Conservation (phyloP, 257 asterid species). For the Avicennia marina region DNA sequence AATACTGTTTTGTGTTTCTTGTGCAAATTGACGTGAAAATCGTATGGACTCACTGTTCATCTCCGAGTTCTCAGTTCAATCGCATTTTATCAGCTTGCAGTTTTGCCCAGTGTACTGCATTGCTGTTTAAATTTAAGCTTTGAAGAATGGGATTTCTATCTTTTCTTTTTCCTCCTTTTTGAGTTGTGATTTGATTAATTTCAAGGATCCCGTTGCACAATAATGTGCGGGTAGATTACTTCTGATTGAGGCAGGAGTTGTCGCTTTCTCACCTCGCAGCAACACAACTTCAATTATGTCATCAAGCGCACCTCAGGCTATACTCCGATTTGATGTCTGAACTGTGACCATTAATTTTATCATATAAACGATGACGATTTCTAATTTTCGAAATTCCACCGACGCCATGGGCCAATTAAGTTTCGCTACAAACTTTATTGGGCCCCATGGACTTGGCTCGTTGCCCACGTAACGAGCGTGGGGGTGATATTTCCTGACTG, state of each 20-base stretch:
- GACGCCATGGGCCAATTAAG: too few species aligned
- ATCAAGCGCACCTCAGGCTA: not conserved
- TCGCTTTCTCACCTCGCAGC: not conserved
- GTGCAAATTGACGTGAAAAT: constrained; percentile 16
- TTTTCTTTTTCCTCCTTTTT: not conserved
- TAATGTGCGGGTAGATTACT: not conserved
- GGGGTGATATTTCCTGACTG: too few species aligned
- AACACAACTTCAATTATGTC: not conserved
- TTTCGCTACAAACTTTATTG: too few species aligned
- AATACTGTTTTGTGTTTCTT: constrained; percentile 5
- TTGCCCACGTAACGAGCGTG: too few species aligned
- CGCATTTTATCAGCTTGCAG: not conserved
- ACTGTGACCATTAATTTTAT: not conserved
- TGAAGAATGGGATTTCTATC: not conserved
- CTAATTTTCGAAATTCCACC: not conserved
- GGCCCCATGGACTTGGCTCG: too few species aligned
- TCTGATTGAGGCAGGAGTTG: not conserved
- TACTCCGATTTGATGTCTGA: not conserved
- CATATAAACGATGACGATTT: too few species aligned
- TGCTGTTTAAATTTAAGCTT: too few species aligned
- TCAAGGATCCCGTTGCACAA: not conserved
- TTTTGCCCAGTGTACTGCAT: too few species aligned
- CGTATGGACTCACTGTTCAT: not conserved
- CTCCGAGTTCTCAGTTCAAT: not conserved
- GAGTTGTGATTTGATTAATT: not conserved